phyloP scores from a whole-genome alignment of 2,329 filamentous ascomycete species.

The Xylariaceae sp. region DNA sequence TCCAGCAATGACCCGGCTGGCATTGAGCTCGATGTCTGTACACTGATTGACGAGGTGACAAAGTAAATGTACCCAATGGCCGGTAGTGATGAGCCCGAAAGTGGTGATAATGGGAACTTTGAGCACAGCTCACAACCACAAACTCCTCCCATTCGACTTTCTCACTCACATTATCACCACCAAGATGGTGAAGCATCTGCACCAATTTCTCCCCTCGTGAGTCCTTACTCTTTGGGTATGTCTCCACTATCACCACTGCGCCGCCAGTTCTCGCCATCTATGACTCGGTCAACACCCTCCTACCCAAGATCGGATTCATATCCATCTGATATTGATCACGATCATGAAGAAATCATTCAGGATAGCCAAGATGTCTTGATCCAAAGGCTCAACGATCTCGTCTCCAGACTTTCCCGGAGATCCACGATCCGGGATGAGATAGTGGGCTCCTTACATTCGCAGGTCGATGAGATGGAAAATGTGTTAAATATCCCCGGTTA shows the following conservation, averaged over 20 bases:
- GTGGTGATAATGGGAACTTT: no score
- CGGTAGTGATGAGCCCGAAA: no score
- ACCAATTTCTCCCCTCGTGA: slow-evolving; percentile 26
- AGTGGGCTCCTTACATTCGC: slow-evolving; percentile 36
- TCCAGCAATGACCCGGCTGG: no score
- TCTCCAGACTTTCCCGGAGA: slow-evolving; percentile 21
- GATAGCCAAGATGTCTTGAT: slow-evolving; percentile 45
- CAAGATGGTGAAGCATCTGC: slow-evolving; percentile 15
- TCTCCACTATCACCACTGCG: slow-evolving; percentile 27
- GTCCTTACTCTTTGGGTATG: slow-evolving; percentile 24
- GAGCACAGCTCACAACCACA: no score
- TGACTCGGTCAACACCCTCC: slow-evolving; percentile 19
- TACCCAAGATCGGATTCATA: slow-evolving; percentile 17
- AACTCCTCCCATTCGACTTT: no score
- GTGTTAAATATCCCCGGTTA: slow-evolving; percentile 15
- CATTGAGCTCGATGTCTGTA: no score
- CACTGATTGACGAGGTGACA: no score
- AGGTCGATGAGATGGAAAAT: slow-evolving; percentile 42
- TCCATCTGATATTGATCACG: slow-evolving; percentile 20
- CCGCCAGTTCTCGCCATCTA: slow-evolving; percentile 21
- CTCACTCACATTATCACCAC: no score
- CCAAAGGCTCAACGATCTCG: slow-evolving; percentile 33
- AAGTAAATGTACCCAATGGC: no score
- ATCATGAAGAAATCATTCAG: slow-evolving; percentile 22
- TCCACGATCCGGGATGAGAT: slow-evolving; percentile 26